Evolutionary conservation across 345 rosid species (phyloP).

Genomic region (Toxicodendron radicans): DNA sequence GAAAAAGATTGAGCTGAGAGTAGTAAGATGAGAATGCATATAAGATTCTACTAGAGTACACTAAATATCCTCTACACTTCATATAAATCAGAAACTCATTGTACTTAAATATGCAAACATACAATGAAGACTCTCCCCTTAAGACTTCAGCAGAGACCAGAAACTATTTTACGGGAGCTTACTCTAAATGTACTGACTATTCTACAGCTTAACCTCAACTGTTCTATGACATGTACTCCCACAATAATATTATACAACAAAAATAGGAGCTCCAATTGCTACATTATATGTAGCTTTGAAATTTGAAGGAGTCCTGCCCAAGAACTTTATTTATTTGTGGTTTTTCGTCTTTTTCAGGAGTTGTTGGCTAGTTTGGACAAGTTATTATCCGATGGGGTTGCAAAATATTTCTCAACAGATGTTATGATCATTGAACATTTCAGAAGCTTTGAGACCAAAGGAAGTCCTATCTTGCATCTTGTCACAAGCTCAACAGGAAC

Average conservation of each 20-base stretch:
- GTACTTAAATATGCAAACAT: background rate
- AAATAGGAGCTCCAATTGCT: background rate
- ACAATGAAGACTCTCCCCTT: background rate
- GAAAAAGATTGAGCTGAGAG: background rate
- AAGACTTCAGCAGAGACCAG: background rate
- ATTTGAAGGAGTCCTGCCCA: background rate
- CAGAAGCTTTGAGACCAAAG: background rate
- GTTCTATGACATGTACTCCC: background rate
- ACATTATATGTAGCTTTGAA: background rate
- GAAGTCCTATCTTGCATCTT: background rate
- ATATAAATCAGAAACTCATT: background rate
- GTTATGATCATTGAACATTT: background rate
- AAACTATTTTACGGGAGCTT: background rate
- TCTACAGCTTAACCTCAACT: background rate
- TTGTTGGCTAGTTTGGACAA: background rate
- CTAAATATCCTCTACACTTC: background rate
- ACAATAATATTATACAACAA: background rate
- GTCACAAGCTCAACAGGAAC: background rate
- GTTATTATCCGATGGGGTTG: background rate
- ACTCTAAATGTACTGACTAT: background rate
- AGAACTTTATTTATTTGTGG: background rate
- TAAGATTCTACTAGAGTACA: background rate
- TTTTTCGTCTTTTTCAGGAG: background rate
- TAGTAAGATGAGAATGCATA: background rate
- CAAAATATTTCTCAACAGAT: background rate